Conservation (phyloP, 1,139 yeast genomes). For the Pneumocystis carinii region DNA sequence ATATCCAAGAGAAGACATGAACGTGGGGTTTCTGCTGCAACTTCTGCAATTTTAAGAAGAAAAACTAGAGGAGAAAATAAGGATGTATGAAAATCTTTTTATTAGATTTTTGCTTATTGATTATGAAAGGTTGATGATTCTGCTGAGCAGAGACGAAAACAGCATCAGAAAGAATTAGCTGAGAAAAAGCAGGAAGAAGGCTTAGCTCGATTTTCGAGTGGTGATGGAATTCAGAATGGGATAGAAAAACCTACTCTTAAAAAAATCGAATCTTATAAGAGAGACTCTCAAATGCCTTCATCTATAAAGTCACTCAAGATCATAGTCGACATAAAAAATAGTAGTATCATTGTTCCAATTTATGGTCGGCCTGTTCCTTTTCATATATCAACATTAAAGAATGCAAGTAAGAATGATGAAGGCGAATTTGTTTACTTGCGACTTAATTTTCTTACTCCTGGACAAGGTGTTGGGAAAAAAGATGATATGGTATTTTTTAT, state of each 20-base stretch:
- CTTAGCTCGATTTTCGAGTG: slow-evolving; percentile 18
- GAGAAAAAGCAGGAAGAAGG: slow-evolving; percentile 16
- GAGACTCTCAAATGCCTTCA: slow-evolving; percentile 81
- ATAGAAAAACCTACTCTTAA: slow-evolving; percentile 67
- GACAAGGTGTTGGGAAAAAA: slow-evolving; percentile 53
- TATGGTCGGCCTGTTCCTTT: slow-evolving; percentile 96
- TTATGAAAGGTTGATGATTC: slow-evolving; percentile 39
- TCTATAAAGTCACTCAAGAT: slow-evolving; percentile 71
- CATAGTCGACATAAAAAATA: slow-evolving; percentile 75
- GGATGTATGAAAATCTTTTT: slow-evolving; percentile 20
- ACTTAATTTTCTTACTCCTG: slow-evolving; percentile 87
- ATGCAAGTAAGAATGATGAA: slow-evolving; percentile 90
- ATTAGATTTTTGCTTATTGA: not conserved
- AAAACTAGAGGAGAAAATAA: slow-evolving; percentile 67
- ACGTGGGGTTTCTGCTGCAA: slow-evolving; percentile 5
- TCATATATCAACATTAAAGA: slow-evolving; percentile 85
- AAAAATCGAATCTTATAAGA: slow-evolving; percentile 81
- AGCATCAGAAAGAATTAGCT: slow-evolving; percentile 50
- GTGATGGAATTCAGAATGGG: slow-evolving; percentile 40
- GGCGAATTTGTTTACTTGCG: slow-evolving; percentile 87
- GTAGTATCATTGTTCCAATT: slow-evolving; percentile 79
- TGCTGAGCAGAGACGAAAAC: slow-evolving; percentile 68
- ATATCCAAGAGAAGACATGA: slow-evolving; percentile 17
- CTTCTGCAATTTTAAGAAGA: slow-evolving; percentile 50
- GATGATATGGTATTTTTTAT: slow-evolving; percentile 20